phyloP scores from a whole-genome alignment of 2,329 filamentous ascomycete genomes.

The Chaetomium strumarium region DNA sequence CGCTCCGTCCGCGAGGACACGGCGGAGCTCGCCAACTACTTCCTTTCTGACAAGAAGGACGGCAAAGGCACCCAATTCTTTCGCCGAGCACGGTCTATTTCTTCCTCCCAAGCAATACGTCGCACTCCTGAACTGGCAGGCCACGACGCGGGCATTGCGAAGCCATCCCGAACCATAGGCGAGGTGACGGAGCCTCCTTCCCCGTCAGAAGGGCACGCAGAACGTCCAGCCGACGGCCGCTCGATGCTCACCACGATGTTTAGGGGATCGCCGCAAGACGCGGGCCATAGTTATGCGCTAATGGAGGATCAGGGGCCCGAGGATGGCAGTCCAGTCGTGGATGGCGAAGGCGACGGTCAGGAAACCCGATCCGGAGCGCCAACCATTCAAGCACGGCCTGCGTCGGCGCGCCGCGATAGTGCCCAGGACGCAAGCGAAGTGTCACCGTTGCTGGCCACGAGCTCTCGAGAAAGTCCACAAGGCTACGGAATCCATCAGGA shows the following conservation, averaged over 20 bases:
- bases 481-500: conserved; percentile 21
- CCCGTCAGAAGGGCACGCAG: conserved; percentile 35
- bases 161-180: conserved; percentile 46
- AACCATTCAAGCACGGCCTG: conserved; percentile 1
- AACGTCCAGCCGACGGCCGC: conserved; percentile 30
- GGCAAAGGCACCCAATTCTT: conserved; percentile 43
- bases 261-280: conserved; percentile 41
- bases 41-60: conserved; percentile 59
- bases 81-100: conserved; percentile 31
- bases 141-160: conserved; percentile 15
- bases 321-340: conserved; percentile 12
- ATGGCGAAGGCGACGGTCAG: conserved; percentile 10
- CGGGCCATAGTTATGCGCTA: background rate
- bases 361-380: conserved; percentile 1
- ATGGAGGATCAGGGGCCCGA: conserved; percentile 21
- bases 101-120: conserved; percentile 25
- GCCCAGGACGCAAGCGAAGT: conserved; percentile 31
- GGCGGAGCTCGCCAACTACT: conserved; percentile 77
- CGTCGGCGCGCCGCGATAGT: background rate
- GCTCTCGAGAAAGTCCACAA: conserved; percentile 25
- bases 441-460: conserved; percentile 42
- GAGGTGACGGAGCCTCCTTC: conserved; percentile 57
- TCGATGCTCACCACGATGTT: conserved; percentile 35
- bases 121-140: conserved; percentile 24
- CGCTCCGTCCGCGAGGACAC: conserved; percentile 79